A percentile compares a stretch with the other conserved stretches of the same genome.
These are phyloP conservation scores for Aspergillus brunneoviolaceus DNA, from an alignment of 2,329 filamentous ascomycete genomes.

Conservation along the genomic window DNA sequence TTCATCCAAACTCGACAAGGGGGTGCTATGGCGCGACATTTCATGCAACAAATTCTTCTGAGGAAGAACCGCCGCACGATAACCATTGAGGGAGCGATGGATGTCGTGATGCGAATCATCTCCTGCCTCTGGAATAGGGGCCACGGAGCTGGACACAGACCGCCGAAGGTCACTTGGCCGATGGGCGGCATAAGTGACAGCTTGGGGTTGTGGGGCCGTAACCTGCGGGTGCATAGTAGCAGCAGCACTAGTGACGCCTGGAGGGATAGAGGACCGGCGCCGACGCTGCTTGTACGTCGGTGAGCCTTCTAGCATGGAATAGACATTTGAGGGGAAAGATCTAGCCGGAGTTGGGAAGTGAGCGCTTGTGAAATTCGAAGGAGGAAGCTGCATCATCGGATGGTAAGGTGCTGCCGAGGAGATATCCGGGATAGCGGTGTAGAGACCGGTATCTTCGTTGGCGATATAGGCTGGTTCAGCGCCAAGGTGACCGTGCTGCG, in stretches of 20 bases:
- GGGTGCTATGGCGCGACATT: slow-evolving; percentile 87
- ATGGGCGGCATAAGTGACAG: slow-evolving; percentile 61
- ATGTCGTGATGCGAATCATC: slow-evolving; percentile 79
- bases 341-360: slow-evolving; percentile 73
- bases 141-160: slow-evolving; percentile 84
- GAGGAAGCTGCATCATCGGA: slow-evolving; percentile 86
- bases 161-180: slow-evolving; percentile 86
- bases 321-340: slow-evolving; percentile 72
- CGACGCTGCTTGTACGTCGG: slow-evolving; percentile 98
- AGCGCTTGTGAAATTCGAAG: slow-evolving; percentile 75
- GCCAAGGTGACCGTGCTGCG: slow-evolving; percentile 80
- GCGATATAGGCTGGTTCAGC: slow-evolving; percentile 95
- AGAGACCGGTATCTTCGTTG: slow-evolving; percentile 94
- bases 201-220: slow-evolving; percentile 35
- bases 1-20: slow-evolving; percentile 78
- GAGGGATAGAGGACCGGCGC: slow-evolving; percentile 87
- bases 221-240: slow-evolving; percentile 52
- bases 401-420: slow-evolving; percentile 69
- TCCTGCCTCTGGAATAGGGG: slow-evolving; percentile 73
- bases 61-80: slow-evolving; percentile 67
- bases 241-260: slow-evolving; percentile 70
- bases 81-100: slow-evolving; percentile 70
- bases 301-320: slow-evolving; percentile 95
- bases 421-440: slow-evolving; percentile 91
- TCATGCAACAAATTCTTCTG: slow-evolving; percentile 75